Percentiles rank a stretch among this genome's conserved stretches.
Evolutionary conservation across 371 early-diverging fungal species (phyloP).

Genomic region (Rhizopus sp.): DNA sequence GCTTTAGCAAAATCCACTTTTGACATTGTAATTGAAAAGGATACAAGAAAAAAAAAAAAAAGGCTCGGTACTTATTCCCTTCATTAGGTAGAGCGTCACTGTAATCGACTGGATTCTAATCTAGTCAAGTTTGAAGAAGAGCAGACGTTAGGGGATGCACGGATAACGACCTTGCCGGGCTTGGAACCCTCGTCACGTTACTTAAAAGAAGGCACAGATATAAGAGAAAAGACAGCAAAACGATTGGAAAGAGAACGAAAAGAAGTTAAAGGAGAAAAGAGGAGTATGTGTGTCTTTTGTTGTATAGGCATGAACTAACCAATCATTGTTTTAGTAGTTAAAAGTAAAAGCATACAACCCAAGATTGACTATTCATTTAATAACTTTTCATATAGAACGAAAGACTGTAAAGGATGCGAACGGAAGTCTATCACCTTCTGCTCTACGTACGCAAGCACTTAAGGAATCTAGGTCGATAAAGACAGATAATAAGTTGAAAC

Average conservation of each 20-base stretch:
- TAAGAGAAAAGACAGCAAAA: constrained; percentile 32
- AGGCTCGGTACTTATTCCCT: neutral
- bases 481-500: constrained; percentile 26
- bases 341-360: constrained; percentile 8
- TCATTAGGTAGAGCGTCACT: constrained; percentile 28
- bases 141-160: constrained; percentile 32
- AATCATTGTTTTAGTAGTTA: constrained; percentile 4
- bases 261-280: constrained; percentile 38
- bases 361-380: constrained; percentile 2
- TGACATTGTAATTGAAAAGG: constrained; percentile 66
- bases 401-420: constrained; percentile 22
- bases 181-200: constrained; percentile 45
- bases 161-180: constrained; percentile 46
- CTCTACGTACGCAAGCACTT: constrained; percentile 30
- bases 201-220: constrained; percentile 29
- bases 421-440: constrained; percentile 22
- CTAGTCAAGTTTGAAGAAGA: constrained; percentile 52
- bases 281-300: constrained; percentile 23
- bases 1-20: constrained; percentile 86
- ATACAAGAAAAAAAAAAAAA: neutral
- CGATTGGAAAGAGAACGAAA: constrained; percentile 39
- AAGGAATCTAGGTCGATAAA: constrained; percentile 32
- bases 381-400: constrained; percentile 19
- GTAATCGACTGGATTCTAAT: constrained; percentile 45
- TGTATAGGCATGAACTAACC: neutral